phyloP scores from a whole-genome alignment of 2,329 filamentous ascomycete genomes.

The Penicillium frequentans region DNA sequence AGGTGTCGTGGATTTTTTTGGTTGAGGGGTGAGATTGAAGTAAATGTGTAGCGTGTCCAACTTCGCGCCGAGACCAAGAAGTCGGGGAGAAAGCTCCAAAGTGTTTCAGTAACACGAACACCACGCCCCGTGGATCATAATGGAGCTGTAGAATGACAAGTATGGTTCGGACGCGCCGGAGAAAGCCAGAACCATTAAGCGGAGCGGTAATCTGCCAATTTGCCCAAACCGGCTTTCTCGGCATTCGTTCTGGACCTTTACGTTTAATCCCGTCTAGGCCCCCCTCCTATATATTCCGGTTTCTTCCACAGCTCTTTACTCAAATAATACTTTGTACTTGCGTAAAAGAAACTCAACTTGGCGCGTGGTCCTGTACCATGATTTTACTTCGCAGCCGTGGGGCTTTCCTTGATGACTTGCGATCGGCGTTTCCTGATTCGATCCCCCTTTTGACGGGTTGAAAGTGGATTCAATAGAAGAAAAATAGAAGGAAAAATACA shows the following conservation, averaged over 20 bases:
- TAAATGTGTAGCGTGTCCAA: neutral
- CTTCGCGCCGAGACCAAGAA: neutral
- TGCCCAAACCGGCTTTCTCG: constrained; percentile 3
- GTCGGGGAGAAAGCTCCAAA: neutral
- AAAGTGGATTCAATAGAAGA: constrained; percentile 2
- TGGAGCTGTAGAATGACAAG: constrained; percentile 19
- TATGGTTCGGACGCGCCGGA: constrained; percentile 25
- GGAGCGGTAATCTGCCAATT: constrained; percentile 17
- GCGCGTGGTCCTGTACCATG: neutral
- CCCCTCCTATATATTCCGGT: neutral
- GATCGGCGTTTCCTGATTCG: constrained; percentile 18
- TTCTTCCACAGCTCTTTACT: neutral
- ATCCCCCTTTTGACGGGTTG: constrained; percentile 7
- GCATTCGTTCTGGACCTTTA: constrained; percentile 6
- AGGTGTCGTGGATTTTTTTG: neutral
- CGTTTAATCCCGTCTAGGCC: neutral
- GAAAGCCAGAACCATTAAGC: constrained; percentile 9
- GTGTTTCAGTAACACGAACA: neutral
- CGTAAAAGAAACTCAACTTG: constrained; percentile 1
- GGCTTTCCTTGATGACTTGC: constrained; percentile 5
- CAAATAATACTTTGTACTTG: neutral
- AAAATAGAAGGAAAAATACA: constrained; percentile 1
- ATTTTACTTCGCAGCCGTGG: constrained; percentile 18
- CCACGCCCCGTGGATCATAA: constrained; percentile 5
- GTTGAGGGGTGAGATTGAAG: neutral